phyloP scores from a whole-genome alignment of 2,329 filamentous ascomycete genomes.

The Ophiocordyceps camponoti-rufipedis region DNA sequence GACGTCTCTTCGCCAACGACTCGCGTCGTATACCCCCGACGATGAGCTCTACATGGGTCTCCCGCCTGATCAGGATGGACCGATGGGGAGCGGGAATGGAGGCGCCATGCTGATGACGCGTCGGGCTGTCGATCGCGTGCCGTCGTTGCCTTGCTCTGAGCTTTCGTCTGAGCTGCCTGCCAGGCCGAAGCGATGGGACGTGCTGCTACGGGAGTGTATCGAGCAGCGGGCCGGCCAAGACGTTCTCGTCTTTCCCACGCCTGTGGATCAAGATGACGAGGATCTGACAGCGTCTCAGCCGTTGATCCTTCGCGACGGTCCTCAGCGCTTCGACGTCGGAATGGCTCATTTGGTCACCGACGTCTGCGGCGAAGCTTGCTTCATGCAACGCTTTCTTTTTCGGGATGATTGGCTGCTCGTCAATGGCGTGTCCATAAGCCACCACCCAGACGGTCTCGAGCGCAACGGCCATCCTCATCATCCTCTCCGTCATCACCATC shows the following conservation, averaged over 20 bases:
- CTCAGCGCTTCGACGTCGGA: slow-evolving; percentile 20
- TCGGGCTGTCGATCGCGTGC: slow-evolving; percentile 14
- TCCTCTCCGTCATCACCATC: not conserved
- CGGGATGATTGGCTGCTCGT: slow-evolving; percentile 27
- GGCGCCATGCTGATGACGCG: slow-evolving; percentile 24
- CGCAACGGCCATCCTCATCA: not conserved
- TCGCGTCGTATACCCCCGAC: slow-evolving; percentile 15
- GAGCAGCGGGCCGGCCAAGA: slow-evolving; percentile 13
- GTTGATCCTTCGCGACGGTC: slow-evolving; percentile 21
- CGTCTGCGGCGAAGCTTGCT: slow-evolving; percentile 25
- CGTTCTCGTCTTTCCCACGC: slow-evolving; percentile 23
- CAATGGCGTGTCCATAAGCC: slow-evolving; percentile 25
- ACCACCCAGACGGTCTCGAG: slow-evolving; percentile 19
- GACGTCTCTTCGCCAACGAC: slow-evolving; percentile 16
- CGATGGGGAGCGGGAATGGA: too few species aligned
- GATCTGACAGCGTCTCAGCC: slow-evolving; percentile 19
- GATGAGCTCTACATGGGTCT: slow-evolving; percentile 21
- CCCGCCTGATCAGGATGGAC: slow-evolving; percentile 24
- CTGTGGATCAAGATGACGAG: slow-evolving; percentile 18
- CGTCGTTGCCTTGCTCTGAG: slow-evolving; percentile 19
- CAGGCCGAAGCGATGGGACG: slow-evolving; percentile 19
- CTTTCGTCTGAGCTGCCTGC: slow-evolving; percentile 3
- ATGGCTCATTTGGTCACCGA: slow-evolving; percentile 22
- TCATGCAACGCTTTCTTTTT: slow-evolving; percentile 27
- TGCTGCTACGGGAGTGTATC: slow-evolving; percentile 22